These are phyloP conservation scores for Podosphaera aphanis DNA, from an alignment of 2,329 filamentous ascomycete genomes.

Conservation along the genomic window DNA sequence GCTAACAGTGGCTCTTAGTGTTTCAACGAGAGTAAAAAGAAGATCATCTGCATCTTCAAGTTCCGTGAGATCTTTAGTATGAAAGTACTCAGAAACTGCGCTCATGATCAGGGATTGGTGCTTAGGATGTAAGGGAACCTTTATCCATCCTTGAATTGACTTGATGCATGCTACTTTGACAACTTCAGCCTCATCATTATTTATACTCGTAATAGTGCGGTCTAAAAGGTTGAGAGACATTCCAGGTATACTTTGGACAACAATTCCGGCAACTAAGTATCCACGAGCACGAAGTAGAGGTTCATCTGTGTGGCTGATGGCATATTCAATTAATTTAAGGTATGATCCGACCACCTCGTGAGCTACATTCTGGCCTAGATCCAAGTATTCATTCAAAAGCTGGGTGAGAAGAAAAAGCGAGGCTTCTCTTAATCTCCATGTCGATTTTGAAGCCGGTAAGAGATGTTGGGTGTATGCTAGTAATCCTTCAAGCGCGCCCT, in stretches of 20 bases:
- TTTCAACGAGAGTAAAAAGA: slow-evolving; percentile 71
- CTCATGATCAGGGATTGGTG: slow-evolving; percentile 37
- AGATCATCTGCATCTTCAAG: slow-evolving; percentile 78
- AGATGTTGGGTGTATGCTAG: slow-evolving; percentile 53
- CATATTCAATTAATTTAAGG: slow-evolving; percentile 56
- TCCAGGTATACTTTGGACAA: slow-evolving; percentile 44
- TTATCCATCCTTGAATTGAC: slow-evolving; percentile 47
- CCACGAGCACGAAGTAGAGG: slow-evolving; percentile 67
- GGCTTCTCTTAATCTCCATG: slow-evolving; percentile 50
- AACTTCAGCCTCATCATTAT: slow-evolving; percentile 55
- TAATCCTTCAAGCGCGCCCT: slow-evolving; percentile 53
- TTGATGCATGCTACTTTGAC: slow-evolving; percentile 85
- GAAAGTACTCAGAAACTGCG: slow-evolving; percentile 48
- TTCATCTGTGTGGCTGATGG: slow-evolving; percentile 44
- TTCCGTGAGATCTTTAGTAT: slow-evolving; percentile 57
- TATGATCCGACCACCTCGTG: slow-evolving; percentile 48
- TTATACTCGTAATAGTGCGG: slow-evolving; percentile 51
- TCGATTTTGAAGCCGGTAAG: slow-evolving; percentile 31
- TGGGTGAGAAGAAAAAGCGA: slow-evolving; percentile 69
- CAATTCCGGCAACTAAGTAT: slow-evolving; percentile 60
- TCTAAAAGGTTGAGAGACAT: slow-evolving; percentile 42
- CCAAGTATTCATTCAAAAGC: slow-evolving; percentile 60
- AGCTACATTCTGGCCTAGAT: slow-evolving; percentile 49
- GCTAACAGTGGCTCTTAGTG: slow-evolving; percentile 59
- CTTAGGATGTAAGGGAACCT: slow-evolving; percentile 26